Conservation (phyloP, 1,139 yeast species). For the Protomyces inundatus region DNA sequence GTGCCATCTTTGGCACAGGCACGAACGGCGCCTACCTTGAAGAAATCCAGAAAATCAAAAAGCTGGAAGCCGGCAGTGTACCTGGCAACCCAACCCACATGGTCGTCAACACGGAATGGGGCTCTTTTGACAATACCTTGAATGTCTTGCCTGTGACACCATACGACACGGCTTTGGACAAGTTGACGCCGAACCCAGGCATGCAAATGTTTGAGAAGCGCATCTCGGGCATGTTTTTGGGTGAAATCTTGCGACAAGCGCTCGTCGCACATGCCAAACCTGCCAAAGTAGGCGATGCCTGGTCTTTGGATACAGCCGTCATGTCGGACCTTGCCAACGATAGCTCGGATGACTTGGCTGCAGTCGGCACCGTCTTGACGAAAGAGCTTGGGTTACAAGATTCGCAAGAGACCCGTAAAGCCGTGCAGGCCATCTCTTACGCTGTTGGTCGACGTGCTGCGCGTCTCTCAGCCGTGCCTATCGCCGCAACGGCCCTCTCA, state of each 20-base stretch:
- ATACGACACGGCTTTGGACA: constrained; percentile 67
- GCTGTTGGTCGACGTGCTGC: constrained; percentile 85
- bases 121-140: constrained; percentile 81
- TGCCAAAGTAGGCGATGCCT: constrained; percentile 60
- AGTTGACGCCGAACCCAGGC: constrained; percentile 70
- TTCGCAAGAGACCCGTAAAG: constrained; percentile 59
- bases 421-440: constrained; percentile 64
- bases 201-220: constrained; percentile 90
- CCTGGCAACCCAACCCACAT: constrained; percentile 40
- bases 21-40: constrained; percentile 93
- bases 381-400: constrained; percentile 39
- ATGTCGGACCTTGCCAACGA: constrained; percentile 80
- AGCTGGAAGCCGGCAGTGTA: constrained; percentile 51
- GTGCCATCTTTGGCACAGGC: constrained; percentile 93
- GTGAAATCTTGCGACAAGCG: constrained; percentile 74
- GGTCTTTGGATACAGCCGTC: constrained; percentile 75
- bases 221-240: constrained; percentile 89
- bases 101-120: constrained; percentile 97
- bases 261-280: constrained; percentile 55
- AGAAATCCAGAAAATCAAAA: constrained; percentile 61
- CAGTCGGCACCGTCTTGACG: constrained; percentile 45
- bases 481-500: constrained; percentile 67
- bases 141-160: constrained; percentile 66
- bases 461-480: constrained; percentile 75
- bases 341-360: constrained; percentile 63